Evolutionary conservation across 495 filamentous ascomycete genomes (phyloP).

Genomic region (Glutinoglossum americanum): DNA sequence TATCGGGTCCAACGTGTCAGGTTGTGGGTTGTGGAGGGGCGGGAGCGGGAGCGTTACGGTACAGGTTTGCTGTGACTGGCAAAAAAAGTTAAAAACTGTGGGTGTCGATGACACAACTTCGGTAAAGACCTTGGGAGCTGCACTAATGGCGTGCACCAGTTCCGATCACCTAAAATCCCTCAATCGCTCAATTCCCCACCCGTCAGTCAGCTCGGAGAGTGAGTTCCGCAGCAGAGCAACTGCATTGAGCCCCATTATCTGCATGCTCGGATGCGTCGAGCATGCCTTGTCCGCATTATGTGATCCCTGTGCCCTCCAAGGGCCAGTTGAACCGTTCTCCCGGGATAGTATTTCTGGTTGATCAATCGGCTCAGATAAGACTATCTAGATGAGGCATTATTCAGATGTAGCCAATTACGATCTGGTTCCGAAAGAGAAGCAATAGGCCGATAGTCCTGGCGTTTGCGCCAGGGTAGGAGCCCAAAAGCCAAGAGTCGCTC

Average conservation of each 20-base stretch:
- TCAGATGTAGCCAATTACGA: not conserved
- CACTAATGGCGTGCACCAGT: no score
- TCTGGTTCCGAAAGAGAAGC: not conserved
- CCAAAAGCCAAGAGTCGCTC: no score
- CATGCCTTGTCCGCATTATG: not conserved
- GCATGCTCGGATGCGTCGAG: not conserved
- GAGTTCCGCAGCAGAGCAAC: not conserved
- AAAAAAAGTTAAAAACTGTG: not conserved
- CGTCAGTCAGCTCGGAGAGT: not conserved
- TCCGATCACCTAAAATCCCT: not conserved
- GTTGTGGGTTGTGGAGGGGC: not conserved
- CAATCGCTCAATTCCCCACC: not conserved
- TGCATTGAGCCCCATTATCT: not conserved
- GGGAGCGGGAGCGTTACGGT: not conserved
- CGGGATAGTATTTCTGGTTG: not conserved
- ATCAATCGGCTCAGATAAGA: not conserved
- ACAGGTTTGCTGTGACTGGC: not conserved
- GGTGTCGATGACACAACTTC: not conserved
- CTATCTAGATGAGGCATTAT: not conserved
- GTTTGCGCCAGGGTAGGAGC: no score
- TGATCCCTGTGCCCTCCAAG: not conserved
- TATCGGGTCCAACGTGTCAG: not conserved
- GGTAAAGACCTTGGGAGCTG: no score
- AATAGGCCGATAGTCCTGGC: not conserved
- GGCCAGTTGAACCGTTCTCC: not conserved